These are phyloP conservation scores for Deakozyma indianensis DNA, from an alignment of 805 yeast species.

Conservation along the genomic window DNA sequence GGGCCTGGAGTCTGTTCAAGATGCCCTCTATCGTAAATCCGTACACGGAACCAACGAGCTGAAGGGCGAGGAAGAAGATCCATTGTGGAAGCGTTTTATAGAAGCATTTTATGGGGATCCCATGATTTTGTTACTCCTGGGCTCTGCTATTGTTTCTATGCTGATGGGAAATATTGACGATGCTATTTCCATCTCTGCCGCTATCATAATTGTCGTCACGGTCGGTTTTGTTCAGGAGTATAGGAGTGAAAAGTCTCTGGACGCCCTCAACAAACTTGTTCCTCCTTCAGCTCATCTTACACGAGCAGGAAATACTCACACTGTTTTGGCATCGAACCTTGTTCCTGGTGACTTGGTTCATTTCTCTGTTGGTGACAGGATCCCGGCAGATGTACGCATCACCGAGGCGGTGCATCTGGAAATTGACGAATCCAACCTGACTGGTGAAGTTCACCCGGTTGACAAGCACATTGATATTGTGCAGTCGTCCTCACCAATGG, in stretches of 20 bases:
- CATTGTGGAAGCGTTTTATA: constrained; percentile 53
- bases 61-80: constrained; percentile 62
- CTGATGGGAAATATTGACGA: constrained; percentile 95
- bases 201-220: constrained; percentile 82
- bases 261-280: constrained; percentile 81
- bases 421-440: constrained; percentile 85
- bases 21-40: constrained; percentile 54
- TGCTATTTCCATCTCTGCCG: constrained; percentile 85
- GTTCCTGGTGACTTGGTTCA: constrained; percentile 95
- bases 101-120: constrained; percentile 84
- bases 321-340: constrained; percentile 71
- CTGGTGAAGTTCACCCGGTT: constrained; percentile 91
- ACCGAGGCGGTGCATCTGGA: constrained; percentile 63
- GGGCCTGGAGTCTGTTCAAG: constrained; percentile 61
- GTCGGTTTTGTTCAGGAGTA: constrained; percentile 98
- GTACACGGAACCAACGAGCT: constrained; percentile 77
- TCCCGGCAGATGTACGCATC: constrained; percentile 89
- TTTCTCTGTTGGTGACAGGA: constrained; percentile 83
- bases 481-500: constrained; percentile 13
- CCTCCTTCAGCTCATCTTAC: constrained; percentile 95
- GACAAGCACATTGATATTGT: constrained; percentile 43
- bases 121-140: constrained; percentile 71
- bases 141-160: constrained; percentile 76
- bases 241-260: constrained; percentile 85
- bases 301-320: constrained; percentile 62